Conservation (phyloP, 345 rosid species). For the Camelina neglecta region DNA sequence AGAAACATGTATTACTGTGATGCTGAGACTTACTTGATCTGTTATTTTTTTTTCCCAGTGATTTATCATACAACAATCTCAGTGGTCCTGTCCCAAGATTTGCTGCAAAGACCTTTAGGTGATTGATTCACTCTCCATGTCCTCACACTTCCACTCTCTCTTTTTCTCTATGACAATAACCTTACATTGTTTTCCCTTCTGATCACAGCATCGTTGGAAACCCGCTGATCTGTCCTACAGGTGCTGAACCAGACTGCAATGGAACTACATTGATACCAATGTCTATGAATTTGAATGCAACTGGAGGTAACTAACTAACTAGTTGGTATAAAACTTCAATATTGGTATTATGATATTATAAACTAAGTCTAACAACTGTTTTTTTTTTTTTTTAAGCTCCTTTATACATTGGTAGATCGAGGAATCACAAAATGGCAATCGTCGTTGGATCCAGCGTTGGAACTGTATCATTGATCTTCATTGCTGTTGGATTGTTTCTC, state of each 20-base stretch:
- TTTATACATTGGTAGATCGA: constrained; percentile 48
- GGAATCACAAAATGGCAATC: constrained; percentile 71
- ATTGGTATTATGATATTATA: not conserved
- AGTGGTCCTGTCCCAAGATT: constrained; percentile 88
- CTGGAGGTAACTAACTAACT: constrained; percentile 55
- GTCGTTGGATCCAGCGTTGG: constrained; percentile 79
- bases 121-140: constrained; percentile 35
- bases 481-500: constrained; percentile 67
- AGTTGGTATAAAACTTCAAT: not conserved
- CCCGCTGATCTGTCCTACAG: constrained; percentile 85
- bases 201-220: constrained; percentile 83
- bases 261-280: constrained; percentile 86
- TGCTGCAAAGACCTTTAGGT: constrained; percentile 93
- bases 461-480: constrained; percentile 61
- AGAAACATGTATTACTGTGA: not conserved
- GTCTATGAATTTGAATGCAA: constrained; percentile 91
- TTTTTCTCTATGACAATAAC: not conserved
- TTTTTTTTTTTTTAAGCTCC: constrained; percentile 42
- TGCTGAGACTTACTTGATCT: constrained; percentile 25
- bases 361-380: not conserved
- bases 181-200: not conserved
- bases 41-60: constrained; percentile 55
- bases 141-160: constrained; percentile 20
- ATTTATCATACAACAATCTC: constrained; percentile 90
- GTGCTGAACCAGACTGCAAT: constrained; percentile 86